Base-by-base conservation (phyloP, 75 land plant genomes). In the Picea glauca region DNA sequence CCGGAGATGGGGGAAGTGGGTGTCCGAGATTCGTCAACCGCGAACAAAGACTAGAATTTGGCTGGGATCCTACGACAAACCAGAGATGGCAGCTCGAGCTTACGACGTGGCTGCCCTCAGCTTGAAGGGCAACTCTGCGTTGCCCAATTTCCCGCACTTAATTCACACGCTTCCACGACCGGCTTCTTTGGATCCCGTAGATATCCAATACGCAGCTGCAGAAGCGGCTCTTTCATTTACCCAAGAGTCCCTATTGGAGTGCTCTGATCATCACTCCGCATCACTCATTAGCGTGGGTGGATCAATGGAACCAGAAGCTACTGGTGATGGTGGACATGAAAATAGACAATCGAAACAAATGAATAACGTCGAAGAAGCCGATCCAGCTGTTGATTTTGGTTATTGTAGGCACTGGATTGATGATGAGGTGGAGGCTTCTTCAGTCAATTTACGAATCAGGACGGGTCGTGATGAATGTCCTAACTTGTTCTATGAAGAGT, bases 11-110 rank as follows among this genome's bases (percentile, higher is more conserved):
- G 88, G 88, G 13, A 83, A 76, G 57, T 86, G 88, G 88, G 88
- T 86, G 9, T 78, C 88, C 13, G 88, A 86, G 60, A 86, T 86
- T 33, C 80, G 88, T 31, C 75, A 82, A 60, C 88, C 88, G 60
- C 63, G 78, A 31, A 80, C 73, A 40, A 86, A 86, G 78, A 58
- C 74, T 14, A 64, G 88, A 15, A 86, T 86, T 12, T 86, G 88
- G 88, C 75, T 86, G 4, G 88, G 88, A 3, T 84, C 88, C 14
- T 86, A 80, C 60, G 80, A 81, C 21, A 59, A 79, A 2, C 80
- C 88, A 12, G 86, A 83, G 61, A 80, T 83, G 80, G 88, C 88
- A 14, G 88, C 88, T 68, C 76, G 86, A 31, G 88, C 88, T 3
- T 80, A 86, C 31, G 88, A 86, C 73, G 82, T 77, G 7, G 88